Conservation (phyloP, 208 protist genomes). For the Acanthamoeba culbertsoni region DNA sequence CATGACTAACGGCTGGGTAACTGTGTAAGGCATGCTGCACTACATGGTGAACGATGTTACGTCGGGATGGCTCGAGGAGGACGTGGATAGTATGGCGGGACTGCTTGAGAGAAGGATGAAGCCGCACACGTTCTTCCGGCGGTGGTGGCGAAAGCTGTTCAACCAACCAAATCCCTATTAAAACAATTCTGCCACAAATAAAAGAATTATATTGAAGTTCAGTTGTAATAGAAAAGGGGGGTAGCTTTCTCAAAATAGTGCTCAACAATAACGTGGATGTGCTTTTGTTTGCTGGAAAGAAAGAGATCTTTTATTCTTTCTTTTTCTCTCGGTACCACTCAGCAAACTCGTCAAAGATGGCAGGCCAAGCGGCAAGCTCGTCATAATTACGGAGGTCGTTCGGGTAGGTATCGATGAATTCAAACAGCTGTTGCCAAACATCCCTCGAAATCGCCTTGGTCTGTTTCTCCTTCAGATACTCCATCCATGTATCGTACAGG, state of each 20-base stretch:
- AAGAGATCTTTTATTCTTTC: too few relatives aligned
- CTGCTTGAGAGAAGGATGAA: neutral
- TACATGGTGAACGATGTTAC: neutral
- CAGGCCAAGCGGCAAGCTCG: neutral
- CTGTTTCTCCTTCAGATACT: constrained; percentile 15
- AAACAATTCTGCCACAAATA: too few relatives aligned
- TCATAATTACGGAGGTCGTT: neutral
- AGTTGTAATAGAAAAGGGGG: too few relatives aligned
- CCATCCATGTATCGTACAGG: neutral
- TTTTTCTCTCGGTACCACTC: too few relatives aligned
- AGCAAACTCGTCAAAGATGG: constrained; percentile 32
- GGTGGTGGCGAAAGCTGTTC: neutral
- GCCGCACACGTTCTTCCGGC: neutral
- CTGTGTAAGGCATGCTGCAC: constrained; percentile 10
- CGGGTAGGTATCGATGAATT: neutral
- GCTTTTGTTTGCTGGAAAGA: too few relatives aligned
- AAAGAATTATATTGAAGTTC: too few relatives aligned
- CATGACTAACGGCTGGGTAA: too few relatives aligned
- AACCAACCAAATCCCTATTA: neutral
- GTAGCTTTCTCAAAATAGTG: too few relatives aligned
- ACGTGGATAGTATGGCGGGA: neutral
- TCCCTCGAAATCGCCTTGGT: constrained; percentile 22
- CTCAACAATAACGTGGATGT: too few relatives aligned
- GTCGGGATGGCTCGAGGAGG: neutral
- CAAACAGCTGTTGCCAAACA: constrained; percentile 17